phyloP scores from a whole-genome alignment of 345 rosid species.

The Pugionium dolabratum region DNA sequence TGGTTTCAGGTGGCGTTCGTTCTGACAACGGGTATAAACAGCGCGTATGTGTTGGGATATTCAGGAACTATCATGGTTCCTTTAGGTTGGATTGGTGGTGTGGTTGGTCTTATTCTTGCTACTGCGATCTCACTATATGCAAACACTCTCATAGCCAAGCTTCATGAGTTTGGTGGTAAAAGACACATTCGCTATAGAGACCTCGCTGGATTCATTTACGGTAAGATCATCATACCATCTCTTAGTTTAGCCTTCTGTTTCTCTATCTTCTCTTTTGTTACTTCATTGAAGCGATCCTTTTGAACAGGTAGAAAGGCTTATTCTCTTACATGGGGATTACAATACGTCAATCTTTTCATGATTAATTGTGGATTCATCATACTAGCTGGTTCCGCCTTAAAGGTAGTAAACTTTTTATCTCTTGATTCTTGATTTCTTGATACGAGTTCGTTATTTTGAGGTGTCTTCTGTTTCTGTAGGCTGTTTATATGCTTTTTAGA shows the following conservation, averaged over 20 bases:
- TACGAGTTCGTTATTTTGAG: conserved; percentile 3
- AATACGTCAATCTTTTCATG: conserved; percentile 81
- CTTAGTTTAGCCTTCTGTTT: not conserved
- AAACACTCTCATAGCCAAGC: conserved; percentile 73
- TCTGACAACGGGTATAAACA: conserved; percentile 81
- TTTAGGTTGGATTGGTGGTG: conserved; percentile 81
- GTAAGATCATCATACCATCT: conserved; percentile 40
- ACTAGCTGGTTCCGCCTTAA: conserved; percentile 74
- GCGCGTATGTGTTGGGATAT: conserved; percentile 88
- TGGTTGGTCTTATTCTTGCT: conserved; percentile 62
- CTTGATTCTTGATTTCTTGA: conserved; percentile 15
- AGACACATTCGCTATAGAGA: conserved; percentile 94
- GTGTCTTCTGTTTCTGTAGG: conserved; percentile 41
- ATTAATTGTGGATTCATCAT: conserved; percentile 77
- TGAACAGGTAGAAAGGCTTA: conserved; percentile 65
- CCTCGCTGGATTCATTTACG: conserved; percentile 77
- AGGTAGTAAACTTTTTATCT: conserved; percentile 47
- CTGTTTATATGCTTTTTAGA: conserved; percentile 53
- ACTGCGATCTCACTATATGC: conserved; percentile 73
- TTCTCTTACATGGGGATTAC: conserved; percentile 67
- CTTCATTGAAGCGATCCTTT: conserved; percentile 2
- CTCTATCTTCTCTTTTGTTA: not conserved
- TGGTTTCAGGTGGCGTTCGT: conserved; percentile 87
- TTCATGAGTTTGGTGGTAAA: conserved; percentile 81
- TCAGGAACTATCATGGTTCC: conserved; percentile 86